Evolutionary conservation across 2,329 filamentous ascomycete species (phyloP), one percentile per base, ranked within the genome.

Genomic region (Fusarium brevicatenulatum): DNA sequence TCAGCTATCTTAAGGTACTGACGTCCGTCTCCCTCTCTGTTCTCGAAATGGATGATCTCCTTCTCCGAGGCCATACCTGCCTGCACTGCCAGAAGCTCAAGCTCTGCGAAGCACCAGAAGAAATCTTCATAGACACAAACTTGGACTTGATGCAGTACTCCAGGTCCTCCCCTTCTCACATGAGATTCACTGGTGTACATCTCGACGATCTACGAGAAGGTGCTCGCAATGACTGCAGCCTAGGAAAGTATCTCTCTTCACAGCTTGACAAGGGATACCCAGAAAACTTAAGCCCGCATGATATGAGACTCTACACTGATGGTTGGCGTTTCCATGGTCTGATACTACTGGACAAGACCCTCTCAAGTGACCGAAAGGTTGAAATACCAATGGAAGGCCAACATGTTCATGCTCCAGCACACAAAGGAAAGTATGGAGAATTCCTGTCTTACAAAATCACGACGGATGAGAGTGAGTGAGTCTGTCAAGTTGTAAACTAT

Each of bases 401-500:
- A 19, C 23, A 50, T 23, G 47, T 23, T 13, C 10, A 9, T 32
- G 47, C n/a, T 50, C 47, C 47, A 4, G 3, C 15, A 19, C n/a
- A 50, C 9, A 8, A 23, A 18, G 47, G 15, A 50, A 23, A 18
- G 28, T 3, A 16, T 50, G 12, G 0, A 5, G n/a, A 23, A 9
- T 34, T 23, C 9, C 21, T 19, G 2, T 9, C 21, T 3, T 50
- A 50, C 0, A 9, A 4, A 1, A 8, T 50, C 18, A 50, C 47
- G 2, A 50, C 30, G 1, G 21, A 50, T 23, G 10, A 50, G 5
- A 4, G 47, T 23, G n/a, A 23, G 10, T 8, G 8, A 11, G 28
- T 23, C 4, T 23, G 5, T 4, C 4, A 1, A n/a, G 9, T 11
- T 15, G 4, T n/a, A 7, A 4, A 18, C 4, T 2, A 0, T 5